These are phyloP conservation scores for Leccinum subtestaceum DNA, from an alignment of 768 basidiomycete genomes.

Conservation along the genomic window DNA sequence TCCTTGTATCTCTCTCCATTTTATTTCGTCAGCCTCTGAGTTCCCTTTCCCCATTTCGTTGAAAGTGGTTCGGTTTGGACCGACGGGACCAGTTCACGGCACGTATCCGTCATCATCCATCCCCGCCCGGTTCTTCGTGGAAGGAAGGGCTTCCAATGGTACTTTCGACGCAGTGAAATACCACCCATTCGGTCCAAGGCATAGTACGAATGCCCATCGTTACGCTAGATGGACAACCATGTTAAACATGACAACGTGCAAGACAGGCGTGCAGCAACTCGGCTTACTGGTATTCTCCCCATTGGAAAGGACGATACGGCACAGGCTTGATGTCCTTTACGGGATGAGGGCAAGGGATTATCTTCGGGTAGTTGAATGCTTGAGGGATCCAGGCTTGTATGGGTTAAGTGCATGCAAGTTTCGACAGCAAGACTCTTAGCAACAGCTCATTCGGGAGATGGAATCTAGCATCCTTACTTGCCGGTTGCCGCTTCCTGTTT, in stretches of 20 bases:
- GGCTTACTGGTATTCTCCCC: constrained; percentile 68
- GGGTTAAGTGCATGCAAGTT: background rate
- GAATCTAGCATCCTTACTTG: constrained; percentile 21
- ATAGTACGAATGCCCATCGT: constrained; percentile 74
- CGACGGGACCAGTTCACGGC: constrained; percentile 1
- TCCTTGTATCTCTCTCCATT: background rate
- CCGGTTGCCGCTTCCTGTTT: constrained; percentile 25
- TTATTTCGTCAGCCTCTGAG: background rate
- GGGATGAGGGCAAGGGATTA: constrained; percentile 40
- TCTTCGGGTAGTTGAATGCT: constrained; percentile 49
- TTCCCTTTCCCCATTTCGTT: background rate
- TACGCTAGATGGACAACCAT: constrained; percentile 38
- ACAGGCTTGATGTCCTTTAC: constrained; percentile 52
- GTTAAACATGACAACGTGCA: background rate
- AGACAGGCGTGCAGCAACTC: background rate
- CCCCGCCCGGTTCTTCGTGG: constrained; percentile 1
- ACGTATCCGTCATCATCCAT: background rate
- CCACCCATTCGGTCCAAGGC: constrained; percentile 75
- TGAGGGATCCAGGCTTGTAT: constrained; percentile 53
- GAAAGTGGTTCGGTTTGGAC: constrained; percentile 12
- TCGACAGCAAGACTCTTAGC: background rate
- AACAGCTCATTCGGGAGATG: background rate
- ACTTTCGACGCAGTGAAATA: no score
- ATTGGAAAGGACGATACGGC: constrained; percentile 67
- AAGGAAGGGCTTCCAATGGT: constrained; percentile 23